These are phyloP conservation scores for Microdochium bolleyi DNA, from an alignment of 2,329 filamentous ascomycete genomes.

Conservation along the genomic window DNA sequence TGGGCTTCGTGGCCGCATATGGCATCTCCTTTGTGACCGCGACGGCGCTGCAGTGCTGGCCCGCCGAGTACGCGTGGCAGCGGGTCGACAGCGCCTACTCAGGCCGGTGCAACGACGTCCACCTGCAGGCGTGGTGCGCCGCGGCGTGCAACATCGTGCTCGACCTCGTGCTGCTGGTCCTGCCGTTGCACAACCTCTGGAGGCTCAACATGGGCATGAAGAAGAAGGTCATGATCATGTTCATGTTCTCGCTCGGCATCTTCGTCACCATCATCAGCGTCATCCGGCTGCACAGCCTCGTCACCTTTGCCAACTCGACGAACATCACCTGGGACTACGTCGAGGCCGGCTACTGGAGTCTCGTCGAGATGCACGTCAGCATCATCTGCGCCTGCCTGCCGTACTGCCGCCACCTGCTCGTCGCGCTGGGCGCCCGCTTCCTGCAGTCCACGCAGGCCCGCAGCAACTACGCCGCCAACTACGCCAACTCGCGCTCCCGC, in stretches of 20 bases:
- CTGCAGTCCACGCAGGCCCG: slow-evolving; percentile 4
- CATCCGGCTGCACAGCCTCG: slow-evolving; percentile 31
- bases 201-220: slow-evolving; percentile 18
- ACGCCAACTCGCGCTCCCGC: background rate
- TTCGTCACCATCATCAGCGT: slow-evolving; percentile 35
- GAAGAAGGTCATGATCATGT: slow-evolving; percentile 23
- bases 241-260: slow-evolving; percentile 26
- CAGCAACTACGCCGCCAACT: slow-evolving; percentile 1
- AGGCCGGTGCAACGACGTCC: slow-evolving; percentile 21
- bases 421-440: slow-evolving; percentile 5
- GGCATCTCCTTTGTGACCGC: slow-evolving; percentile 11
- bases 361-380: slow-evolving; percentile 31
- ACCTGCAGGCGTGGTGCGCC: slow-evolving; percentile 18
- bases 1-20: slow-evolving; percentile 17
- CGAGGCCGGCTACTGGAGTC: slow-evolving; percentile 29
- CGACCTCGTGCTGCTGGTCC: slow-evolving; percentile 12
- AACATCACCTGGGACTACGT: slow-evolving; percentile 32
- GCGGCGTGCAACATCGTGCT: slow-evolving; percentile 22
- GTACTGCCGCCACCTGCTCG: slow-evolving; percentile 17
- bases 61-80: slow-evolving; percentile 21
- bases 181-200: slow-evolving; percentile 21
- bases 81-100: slow-evolving; percentile 8
- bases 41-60: slow-evolving; percentile 20
- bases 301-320: slow-evolving; percentile 28
- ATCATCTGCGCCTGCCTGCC: slow-evolving; percentile 37